These are phyloP conservation scores for Colletotrichum sp. DNA, from an alignment of 2,329 filamentous ascomycete species.

Conservation along the genomic window DNA sequence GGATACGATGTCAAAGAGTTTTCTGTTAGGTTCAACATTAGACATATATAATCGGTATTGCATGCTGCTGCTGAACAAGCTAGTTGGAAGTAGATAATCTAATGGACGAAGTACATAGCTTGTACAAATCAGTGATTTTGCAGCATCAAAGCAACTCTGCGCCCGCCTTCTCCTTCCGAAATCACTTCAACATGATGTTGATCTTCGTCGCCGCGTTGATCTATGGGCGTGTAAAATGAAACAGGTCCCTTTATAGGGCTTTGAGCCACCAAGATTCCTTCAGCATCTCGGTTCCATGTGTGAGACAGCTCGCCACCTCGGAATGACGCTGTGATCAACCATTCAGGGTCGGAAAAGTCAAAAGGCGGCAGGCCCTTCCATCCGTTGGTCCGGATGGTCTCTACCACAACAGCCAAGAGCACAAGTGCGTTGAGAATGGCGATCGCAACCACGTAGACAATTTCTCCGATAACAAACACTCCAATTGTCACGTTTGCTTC, in stretches of 20 bases:
- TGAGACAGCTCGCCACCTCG: not conserved
- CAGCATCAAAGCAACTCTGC: not conserved
- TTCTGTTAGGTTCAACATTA: not conserved
- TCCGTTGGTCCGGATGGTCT: not conserved
- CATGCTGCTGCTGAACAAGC: not conserved
- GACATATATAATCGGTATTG: not conserved
- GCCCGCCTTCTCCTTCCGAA: not conserved
- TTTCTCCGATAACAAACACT: not conserved
- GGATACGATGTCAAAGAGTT: not conserved
- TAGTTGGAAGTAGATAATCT: not conserved
- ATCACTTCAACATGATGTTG: not conserved
- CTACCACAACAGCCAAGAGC: not conserved
- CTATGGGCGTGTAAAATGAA: not conserved
- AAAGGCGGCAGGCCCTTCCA: not conserved
- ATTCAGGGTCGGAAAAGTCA: not conserved
- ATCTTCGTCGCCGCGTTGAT: not conserved
- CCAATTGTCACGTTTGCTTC: constrained; percentile 21
- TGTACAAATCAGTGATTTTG: not conserved
- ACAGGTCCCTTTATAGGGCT: not conserved
- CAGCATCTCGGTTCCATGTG: not conserved
- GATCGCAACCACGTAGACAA: not conserved
- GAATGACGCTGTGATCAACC: not conserved
- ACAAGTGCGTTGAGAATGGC: not conserved
- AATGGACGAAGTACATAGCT: not conserved
- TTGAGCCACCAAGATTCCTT: not conserved